Conservation (phyloP, 768 basidiomycete species). For the Lactifluus rugatus region DNA sequence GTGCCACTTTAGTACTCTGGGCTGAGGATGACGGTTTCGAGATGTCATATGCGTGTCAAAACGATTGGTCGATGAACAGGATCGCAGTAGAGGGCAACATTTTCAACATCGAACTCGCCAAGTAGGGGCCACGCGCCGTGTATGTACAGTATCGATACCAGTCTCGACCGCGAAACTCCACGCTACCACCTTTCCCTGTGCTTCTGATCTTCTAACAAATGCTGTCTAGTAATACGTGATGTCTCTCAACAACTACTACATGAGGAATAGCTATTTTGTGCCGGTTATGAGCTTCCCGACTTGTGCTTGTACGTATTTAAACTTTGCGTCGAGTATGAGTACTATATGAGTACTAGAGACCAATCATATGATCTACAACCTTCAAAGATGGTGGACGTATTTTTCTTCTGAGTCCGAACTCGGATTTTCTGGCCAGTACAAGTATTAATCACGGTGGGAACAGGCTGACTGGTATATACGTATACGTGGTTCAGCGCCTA, state of each 20-base stretch:
- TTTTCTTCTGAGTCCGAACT: too few species aligned
- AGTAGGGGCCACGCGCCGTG: neutral
- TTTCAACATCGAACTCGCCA: slow-evolving; percentile 12
- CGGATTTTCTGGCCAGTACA: too few species aligned
- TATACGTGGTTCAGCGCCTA: too few species aligned
- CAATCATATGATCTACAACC: neutral
- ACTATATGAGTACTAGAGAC: neutral
- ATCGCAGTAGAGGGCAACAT: neutral
- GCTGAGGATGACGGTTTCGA: slow-evolving; percentile 5
- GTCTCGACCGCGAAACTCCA: neutral
- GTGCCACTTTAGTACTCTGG: slow-evolving; percentile 5
- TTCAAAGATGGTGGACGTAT: neutral
- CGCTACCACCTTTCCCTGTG: neutral
- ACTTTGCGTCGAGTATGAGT: neutral
- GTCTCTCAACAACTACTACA: neutral
- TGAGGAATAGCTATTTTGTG: neutral
- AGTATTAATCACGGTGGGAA: too few species aligned
- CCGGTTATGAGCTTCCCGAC: neutral
- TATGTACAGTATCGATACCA: neutral
- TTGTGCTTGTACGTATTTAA: neutral
- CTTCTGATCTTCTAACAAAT: neutral
- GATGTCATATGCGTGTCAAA: neutral
- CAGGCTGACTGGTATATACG: too few species aligned
- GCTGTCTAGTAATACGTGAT: neutral
- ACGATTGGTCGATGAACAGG: slow-evolving; percentile 5